These are phyloP conservation scores for Tetracladium marchalianum DNA, from an alignment of 495 filamentous ascomycete genomes.

Conservation along the genomic window DNA sequence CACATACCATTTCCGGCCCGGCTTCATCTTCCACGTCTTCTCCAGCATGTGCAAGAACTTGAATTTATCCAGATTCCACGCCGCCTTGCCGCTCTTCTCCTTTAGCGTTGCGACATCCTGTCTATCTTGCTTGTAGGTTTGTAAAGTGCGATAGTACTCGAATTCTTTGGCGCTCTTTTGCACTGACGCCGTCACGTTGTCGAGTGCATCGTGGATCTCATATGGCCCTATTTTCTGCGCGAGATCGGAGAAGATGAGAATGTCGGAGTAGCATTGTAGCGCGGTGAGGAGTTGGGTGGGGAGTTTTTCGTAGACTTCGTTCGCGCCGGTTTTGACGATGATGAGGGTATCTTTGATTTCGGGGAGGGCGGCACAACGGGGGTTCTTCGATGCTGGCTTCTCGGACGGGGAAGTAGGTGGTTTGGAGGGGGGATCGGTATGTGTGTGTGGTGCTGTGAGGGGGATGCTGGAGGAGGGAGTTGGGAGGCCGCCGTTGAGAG, in stretches of 20 bases:
- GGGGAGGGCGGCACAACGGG: no score
- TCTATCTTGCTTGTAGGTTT: conserved; percentile 10
- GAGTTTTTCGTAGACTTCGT: conserved; percentile 39
- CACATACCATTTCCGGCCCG: conserved; percentile 53
- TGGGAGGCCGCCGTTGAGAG: no score
- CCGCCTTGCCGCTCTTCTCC: conserved; percentile 14
- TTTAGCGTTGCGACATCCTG: conserved; percentile 2
- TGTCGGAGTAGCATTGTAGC: conserved; percentile 39
- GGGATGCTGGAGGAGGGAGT: no score
- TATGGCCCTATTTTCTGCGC: conserved; percentile 38
- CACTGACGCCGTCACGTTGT: conserved; percentile 28
- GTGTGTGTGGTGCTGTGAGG: no score
- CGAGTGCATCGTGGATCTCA: conserved; percentile 41
- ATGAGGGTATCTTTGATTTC: conserved; percentile 13
- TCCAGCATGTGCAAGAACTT: conserved; percentile 61
- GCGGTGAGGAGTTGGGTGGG: conserved; percentile 45
- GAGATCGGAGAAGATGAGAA: conserved; percentile 49
- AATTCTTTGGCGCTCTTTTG: conserved; percentile 37
- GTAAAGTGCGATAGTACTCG: conserved; percentile 40
- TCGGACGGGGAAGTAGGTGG: no score
- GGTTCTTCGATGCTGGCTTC: no score
- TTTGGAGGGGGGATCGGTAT: no score
- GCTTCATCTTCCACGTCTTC: conserved; percentile 37
- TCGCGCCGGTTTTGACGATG: conserved; percentile 50
- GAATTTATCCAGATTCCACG: conserved; percentile 61